A percentile compares a stretch with the other conserved stretches of the same genome.
Conservation (phyloP, 495 filamentous ascomycete genomes). For the Penicillium maclennaniae region DNA sequence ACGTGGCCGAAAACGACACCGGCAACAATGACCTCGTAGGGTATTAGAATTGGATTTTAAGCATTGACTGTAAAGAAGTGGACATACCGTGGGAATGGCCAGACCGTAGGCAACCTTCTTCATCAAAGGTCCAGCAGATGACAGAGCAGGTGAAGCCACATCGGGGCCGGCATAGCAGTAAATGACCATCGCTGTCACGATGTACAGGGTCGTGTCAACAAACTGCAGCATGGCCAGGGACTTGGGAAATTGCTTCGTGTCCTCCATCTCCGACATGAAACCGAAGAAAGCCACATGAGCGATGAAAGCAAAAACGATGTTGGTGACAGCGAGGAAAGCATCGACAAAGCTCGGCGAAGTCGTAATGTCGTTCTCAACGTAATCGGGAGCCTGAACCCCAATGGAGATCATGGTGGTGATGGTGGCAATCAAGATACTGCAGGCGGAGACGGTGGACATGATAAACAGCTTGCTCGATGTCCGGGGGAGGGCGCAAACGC, state of each 20-base stretch:
- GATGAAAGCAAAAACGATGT: slow-evolving; percentile 71
- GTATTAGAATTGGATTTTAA: neutral
- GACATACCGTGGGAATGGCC: slow-evolving; percentile 56
- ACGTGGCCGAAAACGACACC: slow-evolving; percentile 66
- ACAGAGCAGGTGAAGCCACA: slow-evolving; percentile 67
- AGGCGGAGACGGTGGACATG: slow-evolving; percentile 45
- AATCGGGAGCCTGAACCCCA: slow-evolving; percentile 38
- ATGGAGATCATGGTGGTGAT: slow-evolving; percentile 63
- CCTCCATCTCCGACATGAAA: slow-evolving; percentile 72
- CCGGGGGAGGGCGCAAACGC: slow-evolving; percentile 13
- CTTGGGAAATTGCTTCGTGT: slow-evolving; percentile 59
- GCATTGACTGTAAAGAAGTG: neutral
- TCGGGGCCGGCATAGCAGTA: slow-evolving; percentile 64
- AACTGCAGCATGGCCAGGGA: slow-evolving; percentile 58
- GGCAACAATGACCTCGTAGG: slow-evolving; percentile 48
- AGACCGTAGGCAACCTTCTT: slow-evolving; percentile 73
- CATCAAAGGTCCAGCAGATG: slow-evolving; percentile 56
- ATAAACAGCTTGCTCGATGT: slow-evolving; percentile 14
- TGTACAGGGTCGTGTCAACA: slow-evolving; percentile 63
- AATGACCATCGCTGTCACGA: slow-evolving; percentile 60
- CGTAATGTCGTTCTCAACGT: slow-evolving; percentile 18
- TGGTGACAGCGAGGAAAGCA: slow-evolving; percentile 60
- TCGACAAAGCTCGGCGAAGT: slow-evolving; percentile 15
- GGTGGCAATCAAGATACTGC: slow-evolving; percentile 61
- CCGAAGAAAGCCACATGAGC: slow-evolving; percentile 67